Base-by-base conservation (phyloP, 2,329 filamentous ascomycete species). In the Colletotrichum cereale region DNA sequence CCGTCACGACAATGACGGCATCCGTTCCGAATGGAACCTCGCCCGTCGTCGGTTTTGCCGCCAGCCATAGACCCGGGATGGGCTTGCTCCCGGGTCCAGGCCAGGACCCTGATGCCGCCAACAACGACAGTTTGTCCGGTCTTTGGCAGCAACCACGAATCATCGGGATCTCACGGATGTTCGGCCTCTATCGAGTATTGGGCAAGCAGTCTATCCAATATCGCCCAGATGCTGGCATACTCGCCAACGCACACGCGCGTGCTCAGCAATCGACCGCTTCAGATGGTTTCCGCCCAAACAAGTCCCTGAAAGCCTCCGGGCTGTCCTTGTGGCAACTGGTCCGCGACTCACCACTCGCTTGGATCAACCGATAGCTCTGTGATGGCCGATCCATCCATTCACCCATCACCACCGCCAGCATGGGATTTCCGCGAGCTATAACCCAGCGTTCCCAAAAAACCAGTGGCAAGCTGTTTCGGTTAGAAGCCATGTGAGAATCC, bases 401-500 rank as follows among this genome's bases (percentile, higher is more conserved):
- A 40, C 38, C 38, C 11, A 40, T 40, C 38, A 40, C 38, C 36
- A n/a, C 29, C 47, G 34, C 55, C 55, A 55, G 26, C 55, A 48
- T 48, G 53, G 29, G 34, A 38, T 47, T 65, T 18, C 47, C 40
- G 26, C 40, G 55, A 36, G 47, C 42, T 47, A 31, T 36, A 64
- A 42, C 16, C 12, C 40, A 10, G 31, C 50, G 47, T 38, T 24
- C 26, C 48, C 40, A 11, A 29, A n/a, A 11, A 26, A n/a, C 24
- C n/a, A 18, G 16, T 21, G 34, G 18, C 14, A 53, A 14, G 50
- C 48, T 55, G 24, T 24, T 47, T 48, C 21, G 48, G 63, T 36
- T 56, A 57, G 34, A n/a, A 29, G 14, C 63, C 40, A 62, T 71
- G 56, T 62, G 38, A 31, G 36, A 67, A 71, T 62, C 34, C n/a